phyloP scores from a whole-genome alignment of 177 flowering plant species.

The Vitis hybrid region DNA sequence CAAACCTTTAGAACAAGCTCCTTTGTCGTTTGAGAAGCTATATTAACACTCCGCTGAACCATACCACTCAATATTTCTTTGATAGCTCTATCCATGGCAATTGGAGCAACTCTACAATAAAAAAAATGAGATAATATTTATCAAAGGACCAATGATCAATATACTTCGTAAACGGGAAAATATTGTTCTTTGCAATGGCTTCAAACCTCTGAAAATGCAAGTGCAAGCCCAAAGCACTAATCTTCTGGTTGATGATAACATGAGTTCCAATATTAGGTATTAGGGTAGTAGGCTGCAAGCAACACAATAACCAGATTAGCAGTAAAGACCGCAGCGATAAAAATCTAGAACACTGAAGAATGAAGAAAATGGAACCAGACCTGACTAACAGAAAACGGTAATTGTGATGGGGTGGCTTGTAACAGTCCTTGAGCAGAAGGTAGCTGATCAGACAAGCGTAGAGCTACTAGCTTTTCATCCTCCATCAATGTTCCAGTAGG shows the following conservation, averaged over 20 bases:
- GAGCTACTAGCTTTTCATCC: conserved; percentile 76
- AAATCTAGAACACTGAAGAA: background rate
- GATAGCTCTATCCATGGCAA: conserved; percentile 92
- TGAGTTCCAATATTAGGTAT: conserved; percentile 80
- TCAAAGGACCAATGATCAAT: background rate
- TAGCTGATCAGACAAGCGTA: conserved; percentile 74
- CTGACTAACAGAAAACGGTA: conserved; percentile 68
- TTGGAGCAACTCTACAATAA: conserved; percentile 70
- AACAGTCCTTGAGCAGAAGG: conserved; percentile 76
- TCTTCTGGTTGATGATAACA: conserved; percentile 78
- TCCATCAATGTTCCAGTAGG: conserved; percentile 58
- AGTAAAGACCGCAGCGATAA: background rate
- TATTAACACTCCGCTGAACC: conserved; percentile 91
- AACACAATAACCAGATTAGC: conserved; percentile 7
- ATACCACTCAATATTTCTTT: conserved; percentile 77
- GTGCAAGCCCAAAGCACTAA: conserved; percentile 64
- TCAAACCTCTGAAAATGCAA: conserved; percentile 84
- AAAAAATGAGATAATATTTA: background rate
- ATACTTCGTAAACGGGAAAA: conserved; percentile 3
- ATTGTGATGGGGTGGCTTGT: conserved; percentile 60
- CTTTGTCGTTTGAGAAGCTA: conserved; percentile 90
- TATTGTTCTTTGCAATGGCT: background rate
- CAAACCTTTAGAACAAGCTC: conserved; percentile 91
- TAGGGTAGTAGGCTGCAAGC: conserved; percentile 63
- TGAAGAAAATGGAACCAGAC: conserved; percentile 27